Percentiles rank a stretch among this genome's conserved stretches.
These are phyloP conservation scores for Fusarium luffae DNA, from an alignment of 2,329 filamentous ascomycete species.

Conservation along the genomic window DNA sequence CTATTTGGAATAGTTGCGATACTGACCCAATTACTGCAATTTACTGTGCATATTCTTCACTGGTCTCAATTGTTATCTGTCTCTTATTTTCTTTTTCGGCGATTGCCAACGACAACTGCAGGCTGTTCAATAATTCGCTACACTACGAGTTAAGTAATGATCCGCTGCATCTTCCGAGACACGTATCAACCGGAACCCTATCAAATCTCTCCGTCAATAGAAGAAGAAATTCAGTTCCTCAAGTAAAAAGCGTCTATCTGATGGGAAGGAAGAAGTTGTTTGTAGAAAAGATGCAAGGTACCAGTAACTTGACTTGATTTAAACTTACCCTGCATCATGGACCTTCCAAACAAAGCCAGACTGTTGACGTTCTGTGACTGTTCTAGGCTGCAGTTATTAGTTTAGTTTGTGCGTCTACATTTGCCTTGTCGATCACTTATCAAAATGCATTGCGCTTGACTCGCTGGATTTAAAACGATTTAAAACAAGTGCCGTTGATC, in stretches of 20 bases:
- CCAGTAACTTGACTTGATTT: not conserved
- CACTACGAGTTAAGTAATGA: slow-evolving; percentile 1
- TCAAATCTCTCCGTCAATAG: not conserved
- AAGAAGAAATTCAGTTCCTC: not conserved
- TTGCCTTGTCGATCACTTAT: not conserved
- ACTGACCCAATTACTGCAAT: not conserved
- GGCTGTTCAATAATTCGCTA: not conserved
- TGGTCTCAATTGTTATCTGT: not conserved
- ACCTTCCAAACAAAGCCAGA: not conserved
- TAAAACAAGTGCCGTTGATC: slow-evolving; percentile 21
- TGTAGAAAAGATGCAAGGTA: slow-evolving; percentile 16
- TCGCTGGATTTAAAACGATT: not conserved
- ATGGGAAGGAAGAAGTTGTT: not conserved
- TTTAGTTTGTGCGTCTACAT: not conserved
- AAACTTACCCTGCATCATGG: slow-evolving; percentile 13
- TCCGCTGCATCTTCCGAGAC: slow-evolving; percentile 24
- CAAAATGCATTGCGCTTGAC: not conserved
- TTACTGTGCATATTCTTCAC: not conserved
- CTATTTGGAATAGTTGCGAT: no score
- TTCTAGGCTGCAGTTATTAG: not conserved
- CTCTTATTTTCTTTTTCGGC: not conserved
- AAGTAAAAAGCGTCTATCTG: not conserved
- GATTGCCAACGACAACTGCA: not conserved
- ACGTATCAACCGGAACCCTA: slow-evolving; percentile 6
- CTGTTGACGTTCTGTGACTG: not conserved